A percentile compares a stretch with the other conserved stretches of the same genome.
phyloP scores from a whole-genome alignment of 75 land plant species.

The Cryptomeria japonica region DNA sequence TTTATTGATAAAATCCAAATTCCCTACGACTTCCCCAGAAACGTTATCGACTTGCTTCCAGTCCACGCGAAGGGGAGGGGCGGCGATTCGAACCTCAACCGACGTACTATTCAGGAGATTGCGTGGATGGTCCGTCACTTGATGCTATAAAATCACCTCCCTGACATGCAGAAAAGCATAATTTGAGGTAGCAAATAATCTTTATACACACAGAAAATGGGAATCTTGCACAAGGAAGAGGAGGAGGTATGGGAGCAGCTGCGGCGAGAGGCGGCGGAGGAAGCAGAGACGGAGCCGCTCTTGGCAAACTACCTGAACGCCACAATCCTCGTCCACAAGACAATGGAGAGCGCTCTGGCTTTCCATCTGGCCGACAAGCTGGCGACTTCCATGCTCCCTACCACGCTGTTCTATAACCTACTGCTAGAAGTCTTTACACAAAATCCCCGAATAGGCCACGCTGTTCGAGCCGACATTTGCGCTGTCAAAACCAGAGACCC shows the following conservation, averaged over 20 bases:
- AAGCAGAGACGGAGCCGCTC: slow-evolving; percentile 56
- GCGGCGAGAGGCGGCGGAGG: slow-evolving; percentile 28
- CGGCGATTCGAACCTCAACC: too few species aligned
- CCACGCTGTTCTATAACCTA: slow-evolving; percentile 33
- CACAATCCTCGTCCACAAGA: slow-evolving; percentile 30
- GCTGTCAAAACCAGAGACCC: slow-evolving; percentile 22
- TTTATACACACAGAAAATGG: too few species aligned
- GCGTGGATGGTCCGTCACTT: too few species aligned
- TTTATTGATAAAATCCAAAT: too few species aligned
- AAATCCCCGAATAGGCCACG: slow-evolving; percentile 28
- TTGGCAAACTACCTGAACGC: slow-evolving; percentile 47
- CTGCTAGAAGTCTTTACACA: slow-evolving; percentile 33
- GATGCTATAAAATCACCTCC: too few species aligned
- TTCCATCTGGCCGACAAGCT: slow-evolving; percentile 61
- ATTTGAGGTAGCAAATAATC: too few species aligned
- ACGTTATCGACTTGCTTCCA: too few species aligned
- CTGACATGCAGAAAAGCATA: too few species aligned
- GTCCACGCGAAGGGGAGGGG: too few species aligned
- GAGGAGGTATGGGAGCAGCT: slow-evolving; percentile 29
- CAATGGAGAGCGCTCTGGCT: slow-evolving; percentile 37
- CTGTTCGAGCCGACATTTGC: slow-evolving; percentile 47
- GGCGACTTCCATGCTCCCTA: slow-evolving; percentile 28
- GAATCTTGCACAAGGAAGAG: too few species aligned
- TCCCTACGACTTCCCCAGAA: too few species aligned
- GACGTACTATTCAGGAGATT: too few species aligned